Evolutionary conservation across 2,329 filamentous ascomycete species (phyloP).

Genomic region (Venturia oleaginea): DNA sequence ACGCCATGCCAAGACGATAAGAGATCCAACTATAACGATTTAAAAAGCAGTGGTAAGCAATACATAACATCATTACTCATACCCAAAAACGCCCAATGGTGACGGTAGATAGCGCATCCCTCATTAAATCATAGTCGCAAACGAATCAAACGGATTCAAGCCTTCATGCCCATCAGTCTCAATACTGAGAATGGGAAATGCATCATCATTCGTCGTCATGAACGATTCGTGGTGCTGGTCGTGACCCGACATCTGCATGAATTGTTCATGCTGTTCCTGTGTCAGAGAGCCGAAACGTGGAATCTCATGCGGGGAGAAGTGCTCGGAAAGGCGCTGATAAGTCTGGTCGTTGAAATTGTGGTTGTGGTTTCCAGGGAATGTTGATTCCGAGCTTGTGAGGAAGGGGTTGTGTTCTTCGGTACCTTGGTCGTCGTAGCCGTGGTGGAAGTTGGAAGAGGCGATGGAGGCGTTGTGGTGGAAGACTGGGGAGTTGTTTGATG

Average conservation of each 20-base stretch:
- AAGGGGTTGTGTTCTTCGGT: not conserved
- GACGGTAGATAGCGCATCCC: too few species aligned
- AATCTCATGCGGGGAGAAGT: not conserved
- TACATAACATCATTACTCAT: conserved; percentile 2
- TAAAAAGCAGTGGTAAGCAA: not conserved
- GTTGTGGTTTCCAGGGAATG: not conserved
- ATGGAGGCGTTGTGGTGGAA: not conserved
- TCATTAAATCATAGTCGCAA: conserved; percentile 4
- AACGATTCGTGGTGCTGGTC: not conserved
- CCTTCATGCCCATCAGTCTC: not conserved
- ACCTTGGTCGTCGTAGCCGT: not conserved
- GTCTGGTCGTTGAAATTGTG: not conserved
- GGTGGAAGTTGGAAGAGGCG: not conserved
- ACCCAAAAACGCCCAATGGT: not conserved
- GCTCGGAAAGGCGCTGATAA: not conserved
- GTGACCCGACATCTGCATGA: not conserved
- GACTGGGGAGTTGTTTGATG: not conserved
- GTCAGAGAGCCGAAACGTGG: not conserved
- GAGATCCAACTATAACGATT: not conserved
- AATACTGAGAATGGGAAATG: not conserved
- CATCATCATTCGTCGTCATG: not conserved
- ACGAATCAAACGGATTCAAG: conserved; percentile 5
- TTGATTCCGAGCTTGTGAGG: not conserved
- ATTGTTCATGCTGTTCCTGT: not conserved
- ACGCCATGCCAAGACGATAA: not conserved